Evolutionary conservation across 805 yeast species (phyloP), one percentile per base, ranked within the genome.

Genomic region (Candida easanensis): DNA sequence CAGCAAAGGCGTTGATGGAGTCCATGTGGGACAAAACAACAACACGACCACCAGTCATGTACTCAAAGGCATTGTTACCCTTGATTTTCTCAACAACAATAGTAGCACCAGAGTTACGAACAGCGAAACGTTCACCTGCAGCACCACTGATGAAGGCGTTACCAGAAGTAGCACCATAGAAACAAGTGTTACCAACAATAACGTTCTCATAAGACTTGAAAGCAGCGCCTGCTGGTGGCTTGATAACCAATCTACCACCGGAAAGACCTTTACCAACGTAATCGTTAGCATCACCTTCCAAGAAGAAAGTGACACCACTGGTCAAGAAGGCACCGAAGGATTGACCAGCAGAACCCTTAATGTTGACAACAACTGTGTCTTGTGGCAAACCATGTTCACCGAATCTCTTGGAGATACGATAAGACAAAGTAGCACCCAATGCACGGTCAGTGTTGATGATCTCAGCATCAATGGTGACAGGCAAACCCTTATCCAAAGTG

Each of bases 31-130:
- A 96, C 54, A 91, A 77, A 37, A 91, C 89, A 61, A 91, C 88
- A 49, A 93, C 96, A 58, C 98, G 81, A 64, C 99, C 99, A 65
- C 99, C 98, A 56, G 98, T 90, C 99, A 91, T 91, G 71, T 91
- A 91, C 70, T 91, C 99, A 71, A 97, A 91, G 40, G 99, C 99
- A 65, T 91, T 97, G 66, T 91, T 97, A 72, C 99, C 99, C 51
- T 87, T 83, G 45, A 69, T 62, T 61, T 96, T 97, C 69, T 91
- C 99, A 53, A 88, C 89, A 49, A 93, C 97, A 51, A 96, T 93
- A 43, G 84, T 84, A 33, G 98, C 98, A 67, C 99, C 99, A 23
- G 98, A 93, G 77, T 91, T 91, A 74, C 99, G 86, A 46, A 91
- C 99, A 16, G 95, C 96, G 65, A 91, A 91, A 68, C 99, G 82